A percentile compares a stretch with the other conserved stretches of the same genome.
Conservation (phyloP, 2,329 filamentous ascomycete species). For the Colletotrichum sp. region DNA sequence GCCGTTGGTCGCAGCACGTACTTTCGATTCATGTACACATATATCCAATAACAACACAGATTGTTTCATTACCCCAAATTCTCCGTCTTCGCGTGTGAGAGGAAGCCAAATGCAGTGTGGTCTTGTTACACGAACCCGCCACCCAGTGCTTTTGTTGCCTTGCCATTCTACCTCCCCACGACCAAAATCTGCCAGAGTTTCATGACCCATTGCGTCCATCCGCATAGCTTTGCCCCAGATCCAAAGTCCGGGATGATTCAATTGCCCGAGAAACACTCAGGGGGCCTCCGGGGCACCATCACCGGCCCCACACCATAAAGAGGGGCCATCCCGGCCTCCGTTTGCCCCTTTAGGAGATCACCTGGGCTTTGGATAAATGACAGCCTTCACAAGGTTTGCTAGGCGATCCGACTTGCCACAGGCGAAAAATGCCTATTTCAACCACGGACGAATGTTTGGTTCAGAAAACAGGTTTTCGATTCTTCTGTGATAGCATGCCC, state of each 20-base stretch:
- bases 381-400: background rate
- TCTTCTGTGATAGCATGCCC: background rate
- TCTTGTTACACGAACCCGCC: background rate
- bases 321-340: background rate
- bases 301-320: background rate
- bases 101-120: background rate
- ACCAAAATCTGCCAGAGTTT: background rate
- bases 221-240: background rate
- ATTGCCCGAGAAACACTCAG: background rate
- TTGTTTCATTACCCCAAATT: background rate
- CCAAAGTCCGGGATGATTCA: background rate
- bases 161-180: background rate
- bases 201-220: background rate
- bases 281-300: background rate
- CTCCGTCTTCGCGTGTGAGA: background rate
- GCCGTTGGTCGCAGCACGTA: rapidly evolving
- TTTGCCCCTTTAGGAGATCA: background rate
- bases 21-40: rapidly evolving
- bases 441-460: background rate
- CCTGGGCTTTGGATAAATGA: background rate
- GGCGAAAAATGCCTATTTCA: background rate
- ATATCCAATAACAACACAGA: background rate
- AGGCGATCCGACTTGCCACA: background rate
- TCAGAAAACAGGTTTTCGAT: background rate
- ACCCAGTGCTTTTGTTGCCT: background rate